These are phyloP conservation scores for Cyberlindnera bimundalis DNA, from an alignment of 805 yeast species.

Conservation along the genomic window DNA sequence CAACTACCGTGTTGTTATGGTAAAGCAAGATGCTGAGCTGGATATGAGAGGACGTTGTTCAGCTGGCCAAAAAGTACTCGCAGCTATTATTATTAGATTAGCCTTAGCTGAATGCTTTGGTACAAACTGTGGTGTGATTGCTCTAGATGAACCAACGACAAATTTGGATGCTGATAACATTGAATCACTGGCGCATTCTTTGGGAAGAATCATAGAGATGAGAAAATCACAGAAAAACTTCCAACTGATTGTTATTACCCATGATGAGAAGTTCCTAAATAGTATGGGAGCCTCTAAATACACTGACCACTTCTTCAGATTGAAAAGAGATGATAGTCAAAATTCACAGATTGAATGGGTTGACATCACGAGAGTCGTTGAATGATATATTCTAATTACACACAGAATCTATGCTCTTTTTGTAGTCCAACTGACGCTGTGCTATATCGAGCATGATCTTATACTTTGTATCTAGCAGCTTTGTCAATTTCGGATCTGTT, in stretches of 20 bases:
- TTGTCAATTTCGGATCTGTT: constrained; percentile 9
- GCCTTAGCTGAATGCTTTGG: constrained; percentile 97
- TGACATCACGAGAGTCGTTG: constrained; percentile 36
- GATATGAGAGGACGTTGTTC: constrained; percentile 99
- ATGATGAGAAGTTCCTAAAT: constrained; percentile 85
- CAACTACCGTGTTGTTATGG: constrained; percentile 93
- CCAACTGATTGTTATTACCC: constrained; percentile 93
- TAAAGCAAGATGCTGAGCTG: constrained; percentile 82
- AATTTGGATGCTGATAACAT: constrained; percentile 88
- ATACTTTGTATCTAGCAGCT: constrained; percentile 26
- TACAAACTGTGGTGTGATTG: constrained; percentile 89
- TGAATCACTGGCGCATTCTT: constrained; percentile 79
- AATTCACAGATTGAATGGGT: constrained; percentile 70
- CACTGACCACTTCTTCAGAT: constrained; percentile 82
- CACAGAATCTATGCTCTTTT: constrained; percentile 20
- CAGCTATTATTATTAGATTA: constrained; percentile 84
- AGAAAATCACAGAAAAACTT: constrained; percentile 81
- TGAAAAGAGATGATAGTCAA: constrained; percentile 77
- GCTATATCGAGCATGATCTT: constrained; percentile 35
- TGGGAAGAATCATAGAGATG: constrained; percentile 68
- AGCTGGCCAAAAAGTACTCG: constrained; percentile 95
- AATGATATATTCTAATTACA: background rate
- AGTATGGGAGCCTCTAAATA: constrained; percentile 83
- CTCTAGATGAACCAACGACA: constrained; percentile 97
- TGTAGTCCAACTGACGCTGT: constrained; percentile 31